Conservation (phyloP, 768 basidiomycete species). For the Mycena filopes region DNA sequence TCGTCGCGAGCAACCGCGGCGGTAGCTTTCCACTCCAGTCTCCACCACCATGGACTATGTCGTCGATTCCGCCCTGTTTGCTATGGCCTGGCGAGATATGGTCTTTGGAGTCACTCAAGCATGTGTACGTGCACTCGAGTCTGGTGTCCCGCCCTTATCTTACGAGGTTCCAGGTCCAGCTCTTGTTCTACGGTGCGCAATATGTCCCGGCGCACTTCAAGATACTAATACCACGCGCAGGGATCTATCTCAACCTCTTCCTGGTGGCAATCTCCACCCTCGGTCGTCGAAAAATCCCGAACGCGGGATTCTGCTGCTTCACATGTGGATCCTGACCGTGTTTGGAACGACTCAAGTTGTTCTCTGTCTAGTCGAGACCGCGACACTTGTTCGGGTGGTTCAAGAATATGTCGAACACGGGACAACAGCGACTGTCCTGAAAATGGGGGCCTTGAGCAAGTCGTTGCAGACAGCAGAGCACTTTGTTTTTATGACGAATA, state of each 20-base stretch:
- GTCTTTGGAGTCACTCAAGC: background rate
- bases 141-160: too few relatives aligned
- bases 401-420: background rate
- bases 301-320: background rate
- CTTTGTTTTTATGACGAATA: too few relatives aligned
- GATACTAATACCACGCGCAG: background rate
- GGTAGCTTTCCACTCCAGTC: too few relatives aligned
- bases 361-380: too few relatives aligned
- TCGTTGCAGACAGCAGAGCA: too few relatives aligned
- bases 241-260: background rate
- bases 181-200: background rate
- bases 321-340: background rate
- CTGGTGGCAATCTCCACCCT: background rate
- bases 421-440: background rate
- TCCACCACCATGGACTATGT: too few relatives aligned
- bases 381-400: background rate
- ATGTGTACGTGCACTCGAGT: background rate
- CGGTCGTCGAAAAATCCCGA: background rate
- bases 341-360: background rate
- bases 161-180: background rate
- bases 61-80: too few relatives aligned
- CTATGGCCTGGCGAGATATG: too few relatives aligned
- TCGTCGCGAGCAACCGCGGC: too few relatives aligned
- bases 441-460: too few relatives aligned
- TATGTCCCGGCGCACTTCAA: background rate